Evolutionary conservation across 2,329 filamentous ascomycete genomes (phyloP), one percentile per base, ranked within the genome.

Genomic region (Trichoderma semiorbis): DNA sequence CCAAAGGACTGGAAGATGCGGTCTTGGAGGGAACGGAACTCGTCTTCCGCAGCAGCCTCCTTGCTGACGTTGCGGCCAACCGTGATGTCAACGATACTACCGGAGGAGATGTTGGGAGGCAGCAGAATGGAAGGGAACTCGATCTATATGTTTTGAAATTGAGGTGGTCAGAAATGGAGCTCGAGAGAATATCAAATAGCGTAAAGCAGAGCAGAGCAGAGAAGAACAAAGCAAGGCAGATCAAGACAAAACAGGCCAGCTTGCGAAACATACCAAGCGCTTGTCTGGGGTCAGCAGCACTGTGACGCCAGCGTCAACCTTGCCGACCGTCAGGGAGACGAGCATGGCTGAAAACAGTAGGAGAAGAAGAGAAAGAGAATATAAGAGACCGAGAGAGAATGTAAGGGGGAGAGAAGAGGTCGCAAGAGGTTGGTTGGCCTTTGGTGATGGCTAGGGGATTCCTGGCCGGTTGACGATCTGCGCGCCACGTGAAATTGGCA

Each of bases 101-200:
- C 96, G 18, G 94, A 97, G 74, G 93, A 91, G 82, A 99, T 99
- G 81, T 97, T 95, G 74, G 93, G 93, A 2, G 96, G 96, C 18
- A 99, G 91, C 64, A 99, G 92, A 75, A 99, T 97, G 61, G 96
- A 98, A 43, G 96, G 96, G 80, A 99, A 99, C 81, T 99, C 96
- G 81, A 99, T 98, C 95, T 98, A 81, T 47, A 67, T 28, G 28
- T 11, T 24, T 57, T 47, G 2, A 79, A 77, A 21, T 21, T 36
- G 62, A 7, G 14, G 7, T 7, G 30, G 36, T 69, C n/a, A 60
- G 66, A 11, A 12, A 1, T 53, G 21, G 21, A 53, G 10, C 47
- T 53, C 21, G 5, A 50, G n/a, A 53, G 5, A 53, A 24, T 24
- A 14, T 53, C n/a, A 24, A 18, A 32, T 34, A 7, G 6, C n/a